Evolutionary conservation across 768 basidiomycete genomes (phyloP).

Genomic region (Cyclocybe cylindracea): DNA sequence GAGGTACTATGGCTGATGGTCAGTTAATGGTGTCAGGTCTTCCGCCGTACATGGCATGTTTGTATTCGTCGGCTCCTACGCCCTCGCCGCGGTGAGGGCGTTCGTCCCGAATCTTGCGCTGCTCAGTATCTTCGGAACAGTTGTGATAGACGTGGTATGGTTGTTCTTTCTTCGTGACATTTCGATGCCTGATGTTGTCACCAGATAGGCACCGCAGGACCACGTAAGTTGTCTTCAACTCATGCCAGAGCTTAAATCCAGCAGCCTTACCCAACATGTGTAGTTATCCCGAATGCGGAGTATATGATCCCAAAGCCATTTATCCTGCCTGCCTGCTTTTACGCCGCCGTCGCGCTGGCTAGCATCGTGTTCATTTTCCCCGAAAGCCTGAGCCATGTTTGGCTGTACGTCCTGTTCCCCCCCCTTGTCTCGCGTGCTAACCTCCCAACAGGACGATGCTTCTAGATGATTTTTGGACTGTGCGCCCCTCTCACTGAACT

Average conservation of each 20-base stretch:
- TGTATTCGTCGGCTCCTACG: conserved; percentile 44
- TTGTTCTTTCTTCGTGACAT: neutral
- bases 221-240: conserved; percentile 22
- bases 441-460: conserved; percentile 9
- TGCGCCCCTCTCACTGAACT: neutral
- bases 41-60: conserved; percentile 47
- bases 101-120: conserved; percentile 39
- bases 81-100: conserved; percentile 37
- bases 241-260: too few species aligned
- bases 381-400: conserved; percentile 36
- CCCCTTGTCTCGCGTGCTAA: neutral
- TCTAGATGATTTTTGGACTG: conserved; percentile 3
- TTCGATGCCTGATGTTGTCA: neutral
- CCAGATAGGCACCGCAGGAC: conserved; percentile 39
- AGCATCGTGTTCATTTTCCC: conserved; percentile 37
- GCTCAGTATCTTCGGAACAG: conserved; percentile 42
- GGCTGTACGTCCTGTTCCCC: conserved; percentile 25
- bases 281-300: conserved; percentile 3
- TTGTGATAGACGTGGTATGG: conserved; percentile 43
- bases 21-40: conserved; percentile 23
- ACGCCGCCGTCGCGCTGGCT: conserved; percentile 33
- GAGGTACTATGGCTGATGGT: too few species aligned
- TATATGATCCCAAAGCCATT: conserved; percentile 1
- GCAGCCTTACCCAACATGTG: neutral
- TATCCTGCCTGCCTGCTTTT: conserved; percentile 32